Evolutionary conservation across 495 filamentous ascomycete species (phyloP), one percentile per base, ranked within the genome.

Genomic region (Aspergillus cavernicola): DNA sequence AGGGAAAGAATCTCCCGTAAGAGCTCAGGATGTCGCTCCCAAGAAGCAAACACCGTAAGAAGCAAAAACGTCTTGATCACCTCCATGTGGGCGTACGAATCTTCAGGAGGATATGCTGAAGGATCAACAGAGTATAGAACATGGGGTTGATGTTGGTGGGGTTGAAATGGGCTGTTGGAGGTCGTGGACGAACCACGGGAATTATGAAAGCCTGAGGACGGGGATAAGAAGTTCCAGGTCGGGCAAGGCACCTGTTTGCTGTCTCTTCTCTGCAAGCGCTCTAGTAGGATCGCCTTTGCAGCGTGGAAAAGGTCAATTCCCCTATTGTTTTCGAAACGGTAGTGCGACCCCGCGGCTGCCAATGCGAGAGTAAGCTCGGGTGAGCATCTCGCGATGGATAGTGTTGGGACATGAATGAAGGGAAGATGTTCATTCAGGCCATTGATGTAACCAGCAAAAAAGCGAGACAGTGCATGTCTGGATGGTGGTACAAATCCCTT

Each of bases 301-400:
- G 85, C 85, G 66, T 87, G 84, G 71, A 86, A 90, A 6, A 90
- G 68, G 11, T 85, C 81, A 56, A 85, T 82, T 0, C 83, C 85
- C 31, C 82, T 73, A 41, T 79, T 78, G 36, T 81, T 84, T 57
- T 88, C 85, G 53, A 87, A 87, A 11, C 85, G 75, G 52, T 80
- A 79, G 49, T 76, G 72, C 31, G 76, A 72, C 1, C 77, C 77
- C 11, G 72, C 72, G 16, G 77, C 77, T 42, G 75, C 77, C 38
- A 76, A 63, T 7, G 72, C 75, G 13, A 79, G 61, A 1, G 72
- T 72, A 8, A 77, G 66, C 53, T 79, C 76, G 6, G 71, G 69
- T 6, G 73, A 73, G 43, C 63, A 67, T 49, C 69, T 70, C 22
- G 73, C 69, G 37, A 74, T 66, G 8, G 72, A 76, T 15, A 79